Evolutionary conservation across 306 rosid genomes (phyloP).

Genomic region (Rubus parviflorus): DNA sequence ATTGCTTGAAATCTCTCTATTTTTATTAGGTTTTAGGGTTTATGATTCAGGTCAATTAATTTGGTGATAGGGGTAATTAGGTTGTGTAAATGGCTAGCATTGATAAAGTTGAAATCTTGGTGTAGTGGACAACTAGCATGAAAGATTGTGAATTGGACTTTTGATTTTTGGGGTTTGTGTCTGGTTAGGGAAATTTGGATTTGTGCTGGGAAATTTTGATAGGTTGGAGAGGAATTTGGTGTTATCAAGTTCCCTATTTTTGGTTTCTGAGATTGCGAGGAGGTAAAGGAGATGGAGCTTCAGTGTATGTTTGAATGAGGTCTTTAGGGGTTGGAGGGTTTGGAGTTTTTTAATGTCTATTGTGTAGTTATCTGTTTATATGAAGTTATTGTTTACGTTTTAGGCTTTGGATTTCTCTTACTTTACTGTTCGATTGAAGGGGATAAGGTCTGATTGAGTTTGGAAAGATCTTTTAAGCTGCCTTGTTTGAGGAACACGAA

Average conservation of each 20-base stretch:
- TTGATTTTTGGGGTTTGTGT: neutral
- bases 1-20: neutral
- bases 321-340: neutral
- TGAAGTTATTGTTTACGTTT: neutral
- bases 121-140: neutral
- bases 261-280: neutral
- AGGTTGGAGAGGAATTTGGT: neutral
- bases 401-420: neutral
- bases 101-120: neutral
- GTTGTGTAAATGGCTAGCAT: neutral
- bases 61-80: neutral
- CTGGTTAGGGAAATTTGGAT: neutral
- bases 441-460: slow-evolving; percentile 4
- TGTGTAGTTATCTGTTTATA: neutral
- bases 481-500: neutral
- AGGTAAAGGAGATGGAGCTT: neutral
- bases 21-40: slow-evolving; percentile 19
- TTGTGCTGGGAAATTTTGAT: neutral
- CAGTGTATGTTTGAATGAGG: neutral
- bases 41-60: neutral
- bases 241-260: neutral
- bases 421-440: neutral
- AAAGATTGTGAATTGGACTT: neutral
- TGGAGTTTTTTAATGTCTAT: too few species aligned
- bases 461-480: neutral